A percentile compares a stretch with the other conserved stretches of the same genome.
These are phyloP conservation scores for Penicillium lividum DNA, from an alignment of 495 filamentous ascomycete species.

Conservation along the genomic window DNA sequence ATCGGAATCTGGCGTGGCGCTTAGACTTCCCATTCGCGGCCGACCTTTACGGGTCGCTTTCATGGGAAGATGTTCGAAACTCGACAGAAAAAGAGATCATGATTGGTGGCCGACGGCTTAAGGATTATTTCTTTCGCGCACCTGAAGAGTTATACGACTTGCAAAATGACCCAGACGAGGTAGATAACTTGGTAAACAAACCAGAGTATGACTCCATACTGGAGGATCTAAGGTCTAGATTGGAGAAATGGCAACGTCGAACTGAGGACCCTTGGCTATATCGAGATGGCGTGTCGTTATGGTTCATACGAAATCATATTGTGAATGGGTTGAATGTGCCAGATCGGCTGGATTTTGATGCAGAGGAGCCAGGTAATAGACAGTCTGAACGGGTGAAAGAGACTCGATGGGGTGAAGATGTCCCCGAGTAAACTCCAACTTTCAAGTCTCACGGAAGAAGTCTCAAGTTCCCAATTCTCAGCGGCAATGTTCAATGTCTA, in stretches of 20 bases:
- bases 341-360: conserved; percentile 44
- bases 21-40: conserved; percentile 47
- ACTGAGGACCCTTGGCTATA: conserved; percentile 46
- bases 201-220: conserved; percentile 23
- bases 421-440: neutral
- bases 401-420: neutral
- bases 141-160: conserved; percentile 48
- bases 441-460: neutral
- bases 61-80: conserved; percentile 41
- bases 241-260: conserved; percentile 41
- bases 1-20: conserved; percentile 42
- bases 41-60: conserved; percentile 41
- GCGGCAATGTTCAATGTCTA: neutral
- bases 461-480: neutral
- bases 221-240: conserved; percentile 21
- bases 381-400: neutral
- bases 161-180: conserved; percentile 39
- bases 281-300: conserved; percentile 38
- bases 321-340: conserved; percentile 36
- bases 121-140: conserved; percentile 40
- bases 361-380: neutral
- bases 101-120: conserved; percentile 36
- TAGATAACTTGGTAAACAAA: conserved; percentile 36
- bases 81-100: conserved; percentile 17
- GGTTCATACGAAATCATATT: conserved; percentile 30